Base-by-base conservation (phyloP, 1,284 basidiomycete species). In the Mycosarcoma mackinlayi region DNA sequence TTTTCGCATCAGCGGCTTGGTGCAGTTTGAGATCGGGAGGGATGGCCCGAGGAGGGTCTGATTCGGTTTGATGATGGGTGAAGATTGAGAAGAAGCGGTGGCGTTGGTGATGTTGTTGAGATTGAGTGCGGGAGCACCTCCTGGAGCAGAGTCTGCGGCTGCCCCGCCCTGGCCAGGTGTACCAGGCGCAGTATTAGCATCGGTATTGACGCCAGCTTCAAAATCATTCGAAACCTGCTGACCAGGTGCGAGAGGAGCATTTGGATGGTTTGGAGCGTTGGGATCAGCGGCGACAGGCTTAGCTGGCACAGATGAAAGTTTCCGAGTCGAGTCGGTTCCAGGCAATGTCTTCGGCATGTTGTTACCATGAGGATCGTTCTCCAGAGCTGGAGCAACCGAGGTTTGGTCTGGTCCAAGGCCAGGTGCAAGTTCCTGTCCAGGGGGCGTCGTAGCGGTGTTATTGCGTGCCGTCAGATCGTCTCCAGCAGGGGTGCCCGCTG, bases 281-380 rank as follows among this genome's bases (percentile, higher is more conserved):
- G 40, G n/a, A 27, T 21, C n/a, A 18, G 38, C 33, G 5, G 19
- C 18, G 10, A 14, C 34, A 18, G 38, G 27, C n/a, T n/a, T 13
- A 18, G 47, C 33, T 35, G 7, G 33, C 33, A 16, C 33, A 35
- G 33, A 8, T 35, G 33, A 16, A 16, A n/a, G n/a, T n/a, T n/a
- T n/a, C n/a, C n/a, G n/a, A n/a, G n/a, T n/a, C n/a, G n/a, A n/a
- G n/a, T n/a, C n/a, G n/a, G n/a, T n/a, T n/a, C n/a, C n/a, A n/a
- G n/a, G n/a, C n/a, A n/a, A n/a, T n/a, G n/a, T 14, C 30, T 58
- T 38, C 16, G 62, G 62, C 45, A 58, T 39, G 14, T 52, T 38
- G 16, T 51, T 50, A 3, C 24, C 19, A 3, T 39, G 21, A 19
- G 56, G 56, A 41, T 63, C 60, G 16, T 52, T 56, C 13, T 38